Conservation (phyloP, 768 basidiomycete genomes). For the Rhodotorula toruloides region DNA sequence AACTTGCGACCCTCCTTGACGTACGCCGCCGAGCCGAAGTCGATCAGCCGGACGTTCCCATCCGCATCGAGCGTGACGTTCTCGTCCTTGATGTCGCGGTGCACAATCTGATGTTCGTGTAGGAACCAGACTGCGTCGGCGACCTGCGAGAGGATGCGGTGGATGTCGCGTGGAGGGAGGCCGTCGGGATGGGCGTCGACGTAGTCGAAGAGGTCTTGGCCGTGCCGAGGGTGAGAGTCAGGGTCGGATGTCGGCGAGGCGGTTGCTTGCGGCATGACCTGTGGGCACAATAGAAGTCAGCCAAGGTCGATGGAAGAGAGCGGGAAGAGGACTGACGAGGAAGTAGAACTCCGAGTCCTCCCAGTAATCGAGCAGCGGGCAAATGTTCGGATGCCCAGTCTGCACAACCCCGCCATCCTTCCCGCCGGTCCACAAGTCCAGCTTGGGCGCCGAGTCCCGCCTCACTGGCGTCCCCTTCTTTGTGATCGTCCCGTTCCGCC, state of each 20-base stretch:
- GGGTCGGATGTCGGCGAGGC: constrained; percentile 35
- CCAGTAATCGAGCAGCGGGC: constrained; percentile 90
- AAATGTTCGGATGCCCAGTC: constrained; percentile 91
- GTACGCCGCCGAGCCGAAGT: constrained; percentile 74
- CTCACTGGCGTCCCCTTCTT: constrained; percentile 50
- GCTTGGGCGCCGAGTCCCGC: constrained; percentile 23
- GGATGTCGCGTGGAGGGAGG: constrained; percentile 64
- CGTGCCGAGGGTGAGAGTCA: constrained; percentile 52
- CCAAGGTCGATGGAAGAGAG: constrained; percentile 48
- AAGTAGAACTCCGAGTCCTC: constrained; percentile 96
- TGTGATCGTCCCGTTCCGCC: too few relatives aligned
- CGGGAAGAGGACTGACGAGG: constrained; percentile 61
- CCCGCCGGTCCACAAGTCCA: constrained; percentile 30
- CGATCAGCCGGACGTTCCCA: constrained; percentile 85
- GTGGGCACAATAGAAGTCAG: neutral
- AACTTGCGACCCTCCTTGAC: constrained; percentile 50
- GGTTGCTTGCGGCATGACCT: constrained; percentile 36
- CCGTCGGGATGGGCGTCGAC: constrained; percentile 86
- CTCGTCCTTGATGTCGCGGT: constrained; percentile 97
- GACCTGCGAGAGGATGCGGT: constrained; percentile 86
- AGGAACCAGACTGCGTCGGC: constrained; percentile 80
- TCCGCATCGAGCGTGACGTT: constrained; percentile 53
- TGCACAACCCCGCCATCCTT: constrained; percentile 58
- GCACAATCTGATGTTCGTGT: constrained; percentile 87
- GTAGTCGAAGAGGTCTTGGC: constrained; percentile 81